A percentile compares a stretch with the other conserved stretches of the same genome.
Conservation (phyloP, 73 alveolate species). For the Tetrahymena borealis region DNA sequence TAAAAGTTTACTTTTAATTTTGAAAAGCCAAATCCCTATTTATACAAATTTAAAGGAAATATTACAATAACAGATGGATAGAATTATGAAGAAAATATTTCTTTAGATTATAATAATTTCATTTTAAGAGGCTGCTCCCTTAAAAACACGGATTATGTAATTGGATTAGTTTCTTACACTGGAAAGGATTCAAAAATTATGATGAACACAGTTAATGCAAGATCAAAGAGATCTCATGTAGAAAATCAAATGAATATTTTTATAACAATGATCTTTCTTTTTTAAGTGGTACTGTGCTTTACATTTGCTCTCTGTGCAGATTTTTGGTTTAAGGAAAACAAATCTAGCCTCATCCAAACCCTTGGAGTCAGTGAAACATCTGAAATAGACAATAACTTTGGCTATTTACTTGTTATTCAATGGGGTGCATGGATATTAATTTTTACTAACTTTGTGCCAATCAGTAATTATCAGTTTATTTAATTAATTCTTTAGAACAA, state of each 20-base stretch:
- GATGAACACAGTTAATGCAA: slow-evolving; percentile 90
- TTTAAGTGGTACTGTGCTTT: slow-evolving; percentile 66
- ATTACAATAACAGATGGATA: slow-evolving; percentile 4
- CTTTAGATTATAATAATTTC: slow-evolving; percentile 47
- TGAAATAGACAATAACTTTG: slow-evolving; percentile 3
- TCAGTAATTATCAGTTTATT: slow-evolving; percentile 46
- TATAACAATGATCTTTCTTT: slow-evolving; percentile 73
- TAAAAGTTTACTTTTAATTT: slow-evolving; percentile 27
- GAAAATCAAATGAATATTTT: slow-evolving; percentile 82
- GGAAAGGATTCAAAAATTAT: slow-evolving; percentile 92
- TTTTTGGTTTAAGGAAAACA: slow-evolving; percentile 50
- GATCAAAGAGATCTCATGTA: slow-evolving; percentile 78
- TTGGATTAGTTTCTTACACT: slow-evolving; percentile 66
- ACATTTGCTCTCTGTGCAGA: slow-evolving; percentile 58
- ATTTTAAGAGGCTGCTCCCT: slow-evolving; percentile 84
- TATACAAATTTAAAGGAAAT: slow-evolving; percentile 46
- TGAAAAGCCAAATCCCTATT: slow-evolving; percentile 35
- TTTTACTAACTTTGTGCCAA: slow-evolving; percentile 88
- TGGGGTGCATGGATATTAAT: slow-evolving; percentile 87
- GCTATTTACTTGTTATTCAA: slow-evolving; percentile 38
- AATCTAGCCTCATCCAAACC: slow-evolving; percentile 36
- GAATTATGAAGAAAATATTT: not conserved
- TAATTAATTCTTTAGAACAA: no score
- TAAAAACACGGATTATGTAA: slow-evolving; percentile 74
- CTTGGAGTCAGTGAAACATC: slow-evolving; percentile 11